Base-by-base conservation (phyloP, 208 protist species). In the Trypanosomatidae sp. region DNA sequence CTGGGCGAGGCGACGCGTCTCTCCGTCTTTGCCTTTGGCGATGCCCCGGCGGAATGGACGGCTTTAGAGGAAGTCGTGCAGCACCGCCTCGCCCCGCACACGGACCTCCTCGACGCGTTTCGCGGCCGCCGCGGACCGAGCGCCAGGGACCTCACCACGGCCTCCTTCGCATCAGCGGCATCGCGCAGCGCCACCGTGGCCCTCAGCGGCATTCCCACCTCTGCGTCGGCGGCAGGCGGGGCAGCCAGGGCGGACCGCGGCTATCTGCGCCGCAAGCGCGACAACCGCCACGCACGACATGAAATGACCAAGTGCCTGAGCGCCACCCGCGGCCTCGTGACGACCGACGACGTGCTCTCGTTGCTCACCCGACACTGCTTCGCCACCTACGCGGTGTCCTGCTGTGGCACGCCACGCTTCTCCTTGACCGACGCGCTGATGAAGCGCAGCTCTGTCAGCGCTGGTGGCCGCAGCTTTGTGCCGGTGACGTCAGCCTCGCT, bases 321-420 rank as follows among this genome's bases (percentile, higher is more conserved):
- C 62, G 89, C 89, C 12, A 74, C 83, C 17, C 86, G 91, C 7
- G 89, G 88, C 0, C 82, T 96, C 1, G 73, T 96, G 8, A 62
- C 86, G 12, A 3, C 84, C 2, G 79, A 91, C 8, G 81, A 87
- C 50, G 66, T 94, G 12, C 64, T 96, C 1, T 47, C 41, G 36
- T 43, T 94, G 41, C 50, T 93, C 43, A 66, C 84, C 36, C 77
- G 75, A n/a, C 88, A 96, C 80, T 87, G 81, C 56, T 92, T 96
- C 65, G 69, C 86, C 19, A 88, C 83, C 13, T 94, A 94, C 80
- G 91, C 88, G 1, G 77, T 96, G 25, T 87, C 91, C 3, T 93
- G 86, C 59, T 94, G 81, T 55, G 88, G 90, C 10, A 79, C 79
- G 0, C 76, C 88, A 1, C 88, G 85, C 41, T 94, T 88, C 50